Conservation (phyloP, 2,329 filamentous ascomycete genomes). For the Onygena corvina region DNA sequence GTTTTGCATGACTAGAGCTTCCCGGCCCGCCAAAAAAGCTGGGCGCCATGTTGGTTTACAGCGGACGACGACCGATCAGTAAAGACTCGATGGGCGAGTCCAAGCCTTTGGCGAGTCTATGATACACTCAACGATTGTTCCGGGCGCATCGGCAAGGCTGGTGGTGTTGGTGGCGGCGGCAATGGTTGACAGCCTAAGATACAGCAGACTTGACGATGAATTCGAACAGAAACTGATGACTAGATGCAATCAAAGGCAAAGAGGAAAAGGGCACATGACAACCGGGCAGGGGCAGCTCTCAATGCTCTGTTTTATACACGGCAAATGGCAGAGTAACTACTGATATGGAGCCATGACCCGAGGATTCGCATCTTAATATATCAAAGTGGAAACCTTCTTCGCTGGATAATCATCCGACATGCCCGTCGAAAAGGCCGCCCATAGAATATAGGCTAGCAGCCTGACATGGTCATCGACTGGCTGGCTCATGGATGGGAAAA, state of each 20-base stretch:
- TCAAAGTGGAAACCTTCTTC: background rate
- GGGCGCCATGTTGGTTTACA: constrained; percentile 28
- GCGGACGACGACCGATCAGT: background rate
- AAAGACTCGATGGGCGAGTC: too few relatives aligned
- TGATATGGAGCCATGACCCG: background rate
- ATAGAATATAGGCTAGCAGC: too few relatives aligned
- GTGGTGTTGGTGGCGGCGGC: too few relatives aligned
- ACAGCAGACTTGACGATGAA: too few relatives aligned
- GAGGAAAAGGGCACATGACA: background rate
- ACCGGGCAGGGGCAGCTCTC: background rate
- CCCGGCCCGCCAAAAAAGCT: constrained; percentile 35
- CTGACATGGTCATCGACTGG: background rate
- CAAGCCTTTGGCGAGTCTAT: too few relatives aligned
- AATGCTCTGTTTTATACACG: background rate
- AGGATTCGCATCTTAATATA: background rate
- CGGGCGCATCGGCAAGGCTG: too few relatives aligned
- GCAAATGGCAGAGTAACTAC: background rate
- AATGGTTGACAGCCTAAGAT: background rate
- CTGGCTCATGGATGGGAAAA: too few relatives aligned
- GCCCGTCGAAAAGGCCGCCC: too few relatives aligned
- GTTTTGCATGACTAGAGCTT: constrained; percentile 36
- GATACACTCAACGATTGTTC: too few relatives aligned
- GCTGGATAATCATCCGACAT: constrained; percentile 1
- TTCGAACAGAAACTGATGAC: too few relatives aligned
- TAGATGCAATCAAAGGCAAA: too few relatives aligned